Conservation (phyloP, 257 asterid species). For the Przewalskia tangutica region DNA sequence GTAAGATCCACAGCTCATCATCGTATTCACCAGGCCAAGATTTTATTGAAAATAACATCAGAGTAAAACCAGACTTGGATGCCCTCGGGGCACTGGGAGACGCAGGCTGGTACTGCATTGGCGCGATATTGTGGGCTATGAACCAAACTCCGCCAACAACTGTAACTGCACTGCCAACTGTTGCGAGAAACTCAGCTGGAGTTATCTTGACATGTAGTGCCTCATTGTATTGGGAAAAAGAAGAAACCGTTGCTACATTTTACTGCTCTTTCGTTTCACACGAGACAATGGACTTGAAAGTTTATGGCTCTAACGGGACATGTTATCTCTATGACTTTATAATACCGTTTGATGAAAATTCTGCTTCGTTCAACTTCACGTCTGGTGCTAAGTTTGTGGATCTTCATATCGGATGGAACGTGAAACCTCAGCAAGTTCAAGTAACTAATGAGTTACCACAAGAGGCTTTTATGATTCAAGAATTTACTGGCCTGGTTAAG, state of each 20-base stretch:
- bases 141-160: conserved; percentile 52
- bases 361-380: conserved; percentile 40
- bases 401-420: conserved; percentile 64
- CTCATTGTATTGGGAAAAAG: conserved; percentile 54
- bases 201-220: conserved; percentile 60
- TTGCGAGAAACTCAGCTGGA: conserved; percentile 41
- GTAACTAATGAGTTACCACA: conserved; percentile 46
- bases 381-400: conserved; percentile 53
- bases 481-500: conserved; percentile 46
- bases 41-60: conserved; percentile 43
- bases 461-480: conserved; percentile 57
- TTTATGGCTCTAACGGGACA: conserved; percentile 44
- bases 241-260: conserved; percentile 46
- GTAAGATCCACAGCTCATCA: conserved; percentile 61
- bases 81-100: conserved; percentile 77
- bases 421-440: conserved; percentile 39
- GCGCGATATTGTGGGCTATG: conserved; percentile 62
- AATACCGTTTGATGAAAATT: conserved; percentile 39
- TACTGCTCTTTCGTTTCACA: conserved; percentile 53
- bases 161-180: conserved; percentile 45
- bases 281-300: conserved; percentile 48
- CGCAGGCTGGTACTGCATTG: conserved; percentile 81
- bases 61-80: conserved; percentile 64
- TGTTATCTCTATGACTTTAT: conserved; percentile 42
- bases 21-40: conserved; percentile 30